A percentile compares a stretch with the other conserved stretches of the same genome.
phyloP scores from a whole-genome alignment of 2,329 filamentous ascomycete genomes.

The Ilyonectria destructans region DNA sequence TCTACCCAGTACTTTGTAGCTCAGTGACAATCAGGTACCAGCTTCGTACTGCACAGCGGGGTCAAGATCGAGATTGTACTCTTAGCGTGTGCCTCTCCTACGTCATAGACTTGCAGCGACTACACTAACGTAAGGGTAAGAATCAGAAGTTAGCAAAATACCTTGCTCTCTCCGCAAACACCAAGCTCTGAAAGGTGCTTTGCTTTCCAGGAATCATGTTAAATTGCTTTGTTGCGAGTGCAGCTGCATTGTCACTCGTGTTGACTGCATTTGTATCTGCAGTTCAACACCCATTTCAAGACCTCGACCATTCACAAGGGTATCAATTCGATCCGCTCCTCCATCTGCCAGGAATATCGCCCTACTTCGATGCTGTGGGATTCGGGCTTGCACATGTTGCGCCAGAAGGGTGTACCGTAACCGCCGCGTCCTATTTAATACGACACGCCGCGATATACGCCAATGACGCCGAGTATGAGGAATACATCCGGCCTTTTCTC shows the following conservation, averaged over 20 bases:
- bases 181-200: background rate
- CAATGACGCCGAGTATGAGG: constrained; percentile 46
- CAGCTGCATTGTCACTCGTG: constrained; percentile 13
- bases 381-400: constrained; percentile 42
- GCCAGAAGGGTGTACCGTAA: constrained; percentile 44
- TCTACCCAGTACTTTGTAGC: background rate
- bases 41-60: background rate
- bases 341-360: constrained; percentile 46
- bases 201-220: constrained; percentile 22
- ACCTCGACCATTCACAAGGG: constrained; percentile 42
- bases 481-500: constrained; percentile 45
- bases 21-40: background rate
- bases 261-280: constrained; percentile 23
- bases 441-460: constrained; percentile 45
- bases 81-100: background rate
- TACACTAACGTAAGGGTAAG: background rate
- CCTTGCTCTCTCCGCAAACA: background rate
- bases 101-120: constrained; percentile 16
- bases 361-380: constrained; percentile 46
- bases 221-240: constrained; percentile 19
- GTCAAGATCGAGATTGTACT: constrained; percentile 1
- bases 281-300: constrained; percentile 38
- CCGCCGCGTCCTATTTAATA: constrained; percentile 44
- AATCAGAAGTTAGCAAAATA: background rate
- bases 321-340: constrained; percentile 46